These are phyloP conservation scores for Fusarium stilboides DNA, from an alignment of 2,329 filamentous ascomycete genomes.

Conservation along the genomic window DNA sequence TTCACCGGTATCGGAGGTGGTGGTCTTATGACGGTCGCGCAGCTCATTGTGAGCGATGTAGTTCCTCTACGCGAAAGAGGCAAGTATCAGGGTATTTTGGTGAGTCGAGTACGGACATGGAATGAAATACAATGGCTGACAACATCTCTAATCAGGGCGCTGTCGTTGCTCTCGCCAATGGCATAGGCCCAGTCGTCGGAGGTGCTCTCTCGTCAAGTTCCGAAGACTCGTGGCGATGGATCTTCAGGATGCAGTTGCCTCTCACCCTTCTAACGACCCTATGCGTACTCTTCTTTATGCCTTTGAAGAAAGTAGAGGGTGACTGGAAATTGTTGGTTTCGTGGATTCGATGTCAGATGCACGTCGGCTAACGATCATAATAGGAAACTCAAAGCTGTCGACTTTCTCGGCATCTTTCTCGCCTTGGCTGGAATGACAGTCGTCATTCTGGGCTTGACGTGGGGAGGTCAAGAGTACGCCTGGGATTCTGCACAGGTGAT, in stretches of 20 bases:
- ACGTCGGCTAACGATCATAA: neutral
- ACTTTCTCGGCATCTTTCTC: slow-evolving; percentile 64
- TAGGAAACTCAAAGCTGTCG: slow-evolving; percentile 65
- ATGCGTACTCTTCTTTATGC: slow-evolving; percentile 70
- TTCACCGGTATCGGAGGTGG: slow-evolving; percentile 74
- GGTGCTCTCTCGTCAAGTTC: slow-evolving; percentile 64
- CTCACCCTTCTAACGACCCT: slow-evolving; percentile 64
- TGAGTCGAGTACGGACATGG: slow-evolving; percentile 20
- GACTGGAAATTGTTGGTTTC: slow-evolving; percentile 62
- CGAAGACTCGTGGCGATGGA: slow-evolving; percentile 66
- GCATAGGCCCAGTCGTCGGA: slow-evolving; percentile 69
- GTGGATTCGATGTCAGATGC: fast-evolving
- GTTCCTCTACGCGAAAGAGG: slow-evolving; percentile 78
- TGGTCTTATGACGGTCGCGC: slow-evolving; percentile 79
- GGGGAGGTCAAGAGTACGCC: slow-evolving; percentile 71
- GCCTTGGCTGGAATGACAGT: slow-evolving; percentile 63
- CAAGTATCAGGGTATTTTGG: slow-evolving; percentile 77
- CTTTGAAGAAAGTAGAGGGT: slow-evolving; percentile 67
- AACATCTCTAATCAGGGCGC: slow-evolving; percentile 55
- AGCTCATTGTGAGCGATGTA: slow-evolving; percentile 79
- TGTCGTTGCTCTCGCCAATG: slow-evolving; percentile 68
- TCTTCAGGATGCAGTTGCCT: slow-evolving; percentile 69
- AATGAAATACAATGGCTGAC: neutral
- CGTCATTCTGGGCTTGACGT: slow-evolving; percentile 67
- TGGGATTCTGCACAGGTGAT: slow-evolving; percentile 71